Percentiles rank a stretch among this genome's conserved stretches.
Evolutionary conservation across 2,329 filamentous ascomycete genomes (phyloP).

Genomic region (Arthroderma sp.): DNA sequence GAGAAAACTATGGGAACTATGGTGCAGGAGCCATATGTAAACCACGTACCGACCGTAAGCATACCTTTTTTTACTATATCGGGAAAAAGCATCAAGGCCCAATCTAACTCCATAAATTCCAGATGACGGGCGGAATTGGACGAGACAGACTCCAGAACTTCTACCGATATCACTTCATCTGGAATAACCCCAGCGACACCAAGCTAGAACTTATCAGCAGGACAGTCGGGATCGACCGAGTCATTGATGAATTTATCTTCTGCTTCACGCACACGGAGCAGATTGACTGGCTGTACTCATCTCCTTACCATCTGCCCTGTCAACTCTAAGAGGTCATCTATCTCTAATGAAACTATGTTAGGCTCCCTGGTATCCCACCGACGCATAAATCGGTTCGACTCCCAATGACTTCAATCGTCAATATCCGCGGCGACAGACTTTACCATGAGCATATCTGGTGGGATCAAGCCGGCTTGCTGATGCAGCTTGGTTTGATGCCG

Average conservation of each 20-base stretch:
- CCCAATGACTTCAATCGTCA: conserved; percentile 43
- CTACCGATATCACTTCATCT: conserved; percentile 63
- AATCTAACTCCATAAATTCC: background rate
- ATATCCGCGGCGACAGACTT: conserved; percentile 38
- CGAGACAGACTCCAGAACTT: conserved; percentile 50
- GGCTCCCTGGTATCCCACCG: conserved; percentile 42
- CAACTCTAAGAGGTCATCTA: background rate
- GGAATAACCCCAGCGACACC: conserved; percentile 55
- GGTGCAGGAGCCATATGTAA: conserved; percentile 17
- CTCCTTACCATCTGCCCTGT: conserved; percentile 1
- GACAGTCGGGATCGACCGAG: conserved; percentile 43
- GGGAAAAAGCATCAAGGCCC: background rate
- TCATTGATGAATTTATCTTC: conserved; percentile 47
- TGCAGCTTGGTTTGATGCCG: conserved; percentile 46
- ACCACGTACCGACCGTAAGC: conserved; percentile 34
- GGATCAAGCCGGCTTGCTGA: conserved; percentile 48
- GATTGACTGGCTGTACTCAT: conserved; percentile 44
- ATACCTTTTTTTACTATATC: background rate
- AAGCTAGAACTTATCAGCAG: conserved; percentile 48
- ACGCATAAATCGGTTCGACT: conserved; percentile 45
- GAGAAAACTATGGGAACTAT: conserved; percentile 32
- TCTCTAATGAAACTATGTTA: conserved; percentile 14
- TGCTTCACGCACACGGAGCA: conserved; percentile 43
- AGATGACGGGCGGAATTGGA: conserved; percentile 56
- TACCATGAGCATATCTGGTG: conserved; percentile 47